These are phyloP conservation scores for Neospora caninum DNA, from an alignment of 169 alveolate species.

Conservation along the genomic window DNA sequence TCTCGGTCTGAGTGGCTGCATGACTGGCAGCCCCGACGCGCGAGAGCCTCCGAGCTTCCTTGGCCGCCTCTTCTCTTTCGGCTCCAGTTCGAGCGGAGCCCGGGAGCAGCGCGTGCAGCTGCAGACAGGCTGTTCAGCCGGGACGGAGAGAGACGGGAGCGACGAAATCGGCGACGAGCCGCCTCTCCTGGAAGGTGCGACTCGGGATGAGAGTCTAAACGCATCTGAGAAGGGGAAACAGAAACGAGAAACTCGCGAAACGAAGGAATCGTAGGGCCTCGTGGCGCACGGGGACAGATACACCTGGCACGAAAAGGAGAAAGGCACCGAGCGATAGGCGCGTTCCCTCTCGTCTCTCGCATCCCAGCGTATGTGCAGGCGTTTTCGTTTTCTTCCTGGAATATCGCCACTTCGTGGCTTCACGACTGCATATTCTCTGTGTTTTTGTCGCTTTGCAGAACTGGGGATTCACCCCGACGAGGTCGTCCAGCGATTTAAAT, in stretches of 20 bases:
- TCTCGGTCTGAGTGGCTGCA: neutral
- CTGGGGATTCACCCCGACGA: conserved; percentile 19
- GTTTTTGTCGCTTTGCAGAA: neutral
- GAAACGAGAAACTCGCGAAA: neutral
- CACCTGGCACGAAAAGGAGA: neutral
- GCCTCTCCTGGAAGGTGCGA: conserved; percentile 13
- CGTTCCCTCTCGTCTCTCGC: neutral
- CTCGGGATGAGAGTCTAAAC: neutral
- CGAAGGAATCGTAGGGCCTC: neutral
- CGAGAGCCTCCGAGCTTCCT: neutral
- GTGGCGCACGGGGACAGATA: neutral
- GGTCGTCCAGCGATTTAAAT: neutral
- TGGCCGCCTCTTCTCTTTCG: neutral
- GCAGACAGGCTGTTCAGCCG: neutral
- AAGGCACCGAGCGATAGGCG: neutral
- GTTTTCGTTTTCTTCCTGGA: no score
- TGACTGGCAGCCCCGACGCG: neutral
- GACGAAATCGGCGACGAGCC: neutral
- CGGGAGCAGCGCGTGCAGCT: neutral
- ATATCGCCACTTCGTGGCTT: neutral
- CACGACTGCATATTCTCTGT: neutral
- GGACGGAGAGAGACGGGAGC: neutral
- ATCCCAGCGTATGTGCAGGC: no score
- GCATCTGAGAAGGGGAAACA: neutral
- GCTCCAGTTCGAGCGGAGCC: neutral